Evolutionary conservation across 805 yeast genomes (phyloP).

Genomic region (Yamadazyma paraphyllophila): DNA sequence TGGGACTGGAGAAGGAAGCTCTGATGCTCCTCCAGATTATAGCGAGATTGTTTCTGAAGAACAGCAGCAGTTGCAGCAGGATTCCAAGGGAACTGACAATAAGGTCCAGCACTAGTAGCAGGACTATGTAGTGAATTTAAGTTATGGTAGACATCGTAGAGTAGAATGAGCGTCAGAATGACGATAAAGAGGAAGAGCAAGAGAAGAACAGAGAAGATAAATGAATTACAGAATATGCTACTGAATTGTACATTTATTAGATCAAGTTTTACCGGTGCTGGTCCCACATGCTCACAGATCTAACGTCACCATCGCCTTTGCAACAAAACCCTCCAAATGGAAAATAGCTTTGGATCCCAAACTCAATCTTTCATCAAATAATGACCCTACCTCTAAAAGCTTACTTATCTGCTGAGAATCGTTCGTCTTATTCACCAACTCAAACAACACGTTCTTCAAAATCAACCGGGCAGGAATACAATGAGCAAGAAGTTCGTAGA

Average conservation of each 20-base stretch:
- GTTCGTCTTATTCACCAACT: conserved; percentile 32
- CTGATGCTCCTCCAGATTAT: conserved; percentile 15
- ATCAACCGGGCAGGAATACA: conserved; percentile 89
- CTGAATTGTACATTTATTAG: neutral
- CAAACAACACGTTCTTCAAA: conserved; percentile 54
- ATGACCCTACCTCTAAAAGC: conserved; percentile 59
- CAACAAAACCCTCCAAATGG: conserved; percentile 92
- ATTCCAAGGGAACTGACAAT: conserved; percentile 12
- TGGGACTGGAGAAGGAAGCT: conserved; percentile 2
- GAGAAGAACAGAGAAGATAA: no score
- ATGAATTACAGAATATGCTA: neutral
- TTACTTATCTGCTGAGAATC: conserved; percentile 32
- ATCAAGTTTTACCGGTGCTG: neutral
- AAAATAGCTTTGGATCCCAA: conserved; percentile 87
- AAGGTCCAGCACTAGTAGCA: conserved; percentile 24
- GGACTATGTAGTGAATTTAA: no score
- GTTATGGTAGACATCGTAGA: no score
- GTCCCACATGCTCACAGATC: neutral
- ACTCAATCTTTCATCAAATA: conserved; percentile 81
- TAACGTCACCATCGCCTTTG: conserved; percentile 71
- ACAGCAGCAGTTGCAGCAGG: no score
- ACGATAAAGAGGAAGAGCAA: no score
- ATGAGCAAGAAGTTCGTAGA: conserved; percentile 86
- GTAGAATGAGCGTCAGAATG: no score
- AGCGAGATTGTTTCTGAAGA: conserved; percentile 17